A percentile compares a stretch with the other conserved stretches of the same genome.
phyloP scores from a whole-genome alignment of 352 stramenopile species.

The Halophytophthora polymorphica region DNA sequence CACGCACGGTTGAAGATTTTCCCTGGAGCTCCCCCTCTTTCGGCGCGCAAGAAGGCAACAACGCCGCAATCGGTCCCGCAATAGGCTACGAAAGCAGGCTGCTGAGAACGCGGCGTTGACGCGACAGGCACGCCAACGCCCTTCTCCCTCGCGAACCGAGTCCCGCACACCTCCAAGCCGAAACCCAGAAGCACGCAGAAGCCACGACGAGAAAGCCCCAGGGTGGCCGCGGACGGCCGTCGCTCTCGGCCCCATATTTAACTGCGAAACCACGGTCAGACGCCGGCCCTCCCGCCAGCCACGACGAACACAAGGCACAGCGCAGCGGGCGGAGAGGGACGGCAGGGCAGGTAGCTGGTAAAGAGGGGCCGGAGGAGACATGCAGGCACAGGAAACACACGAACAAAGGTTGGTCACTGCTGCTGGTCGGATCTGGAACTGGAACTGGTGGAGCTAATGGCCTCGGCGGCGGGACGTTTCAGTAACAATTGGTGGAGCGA shows the following conservation, averaged over 20 bases:
- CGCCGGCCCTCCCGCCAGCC: constrained; percentile 15
- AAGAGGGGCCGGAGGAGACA: constrained; percentile 41
- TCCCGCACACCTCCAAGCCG: constrained; percentile 11
- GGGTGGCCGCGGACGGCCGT: constrained; percentile 28
- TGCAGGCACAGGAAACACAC: not conserved
- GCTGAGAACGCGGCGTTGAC: constrained; percentile 31
- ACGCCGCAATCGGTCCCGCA: constrained; percentile 29
- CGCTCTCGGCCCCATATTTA: constrained; percentile 74
- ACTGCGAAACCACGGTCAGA: constrained; percentile 45
- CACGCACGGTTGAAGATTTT: constrained; percentile 17
- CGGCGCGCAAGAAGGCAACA: constrained; percentile 42
- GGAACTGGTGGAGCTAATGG: too few species aligned
- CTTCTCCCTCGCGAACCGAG: constrained; percentile 33
- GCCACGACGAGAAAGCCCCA: constrained; percentile 24
- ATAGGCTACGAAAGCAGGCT: constrained; percentile 38
- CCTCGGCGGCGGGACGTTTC: too few species aligned
- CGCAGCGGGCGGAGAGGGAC: constrained; percentile 15
- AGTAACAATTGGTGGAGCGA: too few species aligned
- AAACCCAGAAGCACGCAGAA: constrained; percentile 13
- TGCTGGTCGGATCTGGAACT: too few species aligned
- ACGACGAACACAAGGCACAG: not conserved
- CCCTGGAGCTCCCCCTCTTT: constrained; percentile 32
- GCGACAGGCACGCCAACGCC: constrained; percentile 12
- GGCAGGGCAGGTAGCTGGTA: constrained; percentile 62
- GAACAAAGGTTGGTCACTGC: too few species aligned